Conservation (phyloP, 148 eudicot genomes). For the Rhododendron henanense region DNA sequence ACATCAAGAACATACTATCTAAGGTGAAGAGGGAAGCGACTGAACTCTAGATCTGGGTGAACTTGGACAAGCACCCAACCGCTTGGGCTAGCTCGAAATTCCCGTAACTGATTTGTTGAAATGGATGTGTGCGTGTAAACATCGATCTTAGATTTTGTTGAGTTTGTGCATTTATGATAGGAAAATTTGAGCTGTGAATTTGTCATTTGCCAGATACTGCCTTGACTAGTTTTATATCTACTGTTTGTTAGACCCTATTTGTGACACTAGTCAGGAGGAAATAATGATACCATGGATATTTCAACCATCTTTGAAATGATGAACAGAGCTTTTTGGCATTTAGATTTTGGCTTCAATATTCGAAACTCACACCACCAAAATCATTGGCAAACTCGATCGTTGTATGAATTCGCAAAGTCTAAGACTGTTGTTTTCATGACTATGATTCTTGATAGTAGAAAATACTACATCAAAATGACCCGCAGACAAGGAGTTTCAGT, state of each 20-base stretch:
- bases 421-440: too few relatives aligned
- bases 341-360: background rate
- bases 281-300: background rate
- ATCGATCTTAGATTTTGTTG: background rate
- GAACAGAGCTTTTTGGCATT: background rate
- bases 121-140: background rate
- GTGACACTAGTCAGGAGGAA: background rate
- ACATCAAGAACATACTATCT: background rate
- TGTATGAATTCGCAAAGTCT: background rate
- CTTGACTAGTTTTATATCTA: background rate
- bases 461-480: background rate
- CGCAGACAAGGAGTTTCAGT: background rate
- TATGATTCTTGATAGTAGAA: too few relatives aligned
- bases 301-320: background rate
- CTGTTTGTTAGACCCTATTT: background rate
- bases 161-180: background rate
- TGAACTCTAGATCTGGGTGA: background rate
- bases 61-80: background rate
- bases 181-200: background rate
- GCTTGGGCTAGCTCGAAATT: background rate
- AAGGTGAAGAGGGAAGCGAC: background rate
- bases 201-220: background rate
- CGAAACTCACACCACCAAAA: background rate
- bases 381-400: background rate
- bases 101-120: background rate